Base-by-base conservation (phyloP, 2,329 filamentous ascomycete species). In the Cadophora sp. region DNA sequence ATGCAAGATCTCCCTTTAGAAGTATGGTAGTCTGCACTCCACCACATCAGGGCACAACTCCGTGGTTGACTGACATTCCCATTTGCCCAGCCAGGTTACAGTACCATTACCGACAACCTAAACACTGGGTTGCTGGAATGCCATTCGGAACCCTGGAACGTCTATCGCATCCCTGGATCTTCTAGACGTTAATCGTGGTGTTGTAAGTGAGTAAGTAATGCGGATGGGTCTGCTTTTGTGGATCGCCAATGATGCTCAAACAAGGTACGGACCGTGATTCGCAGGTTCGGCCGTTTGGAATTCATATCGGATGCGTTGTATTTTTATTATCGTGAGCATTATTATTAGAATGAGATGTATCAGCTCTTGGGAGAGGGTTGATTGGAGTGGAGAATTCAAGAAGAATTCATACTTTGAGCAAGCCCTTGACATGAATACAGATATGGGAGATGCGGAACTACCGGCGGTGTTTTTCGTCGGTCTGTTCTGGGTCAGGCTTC, bases 41-140 rank as follows among this genome's bases (percentile, higher is more conserved):
- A 39, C 18, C 53, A 36, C 20, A 63, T 69, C 43, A 59, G 58
- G 68, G 14, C 16, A 47, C 45, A 59, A 14, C 53, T 66, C 63
- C 64, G 60, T 68, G 66, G 8, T 39, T 39, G 36, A 9, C 8
- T 11, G 36, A 13, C 27, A 68, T 68, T 64, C 60, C 33, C 55
- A 27, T 58, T 6, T 58, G 55, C 36, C 36, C 16, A 11, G 55
- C 55, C 18, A 48, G n/a, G n/a, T 48, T 48, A 22, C 11, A 13
- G 20, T 22, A 48, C 45, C 20, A 22, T 43, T 58, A 58, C 55
- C 55, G 55, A 13, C 55, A 58, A 58, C 55, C 55, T 41, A 18
- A 58, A 20, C n/a, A 33, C 36, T 58, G 55, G 53, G 55, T 22
- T 58, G 14, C 24, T 53, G 50, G 50, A 53, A 53, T 53, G 4